Evolutionary conservation across 106 monocot genomes (phyloP).

Genomic region (Narthecium ossifragum): DNA sequence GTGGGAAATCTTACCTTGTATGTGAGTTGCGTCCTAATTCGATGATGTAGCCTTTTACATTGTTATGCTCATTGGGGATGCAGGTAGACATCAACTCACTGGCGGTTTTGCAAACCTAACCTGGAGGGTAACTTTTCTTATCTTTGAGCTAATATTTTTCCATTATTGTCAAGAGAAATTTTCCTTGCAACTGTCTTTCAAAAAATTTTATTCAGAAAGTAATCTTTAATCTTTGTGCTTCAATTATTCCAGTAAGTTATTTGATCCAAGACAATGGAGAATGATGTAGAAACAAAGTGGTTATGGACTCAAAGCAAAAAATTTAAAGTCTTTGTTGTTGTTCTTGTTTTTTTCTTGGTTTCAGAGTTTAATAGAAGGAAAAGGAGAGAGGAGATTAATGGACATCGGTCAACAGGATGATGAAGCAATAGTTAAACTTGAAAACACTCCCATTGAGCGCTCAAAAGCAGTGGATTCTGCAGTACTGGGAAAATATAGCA

Average conservation of each 20-base stretch:
- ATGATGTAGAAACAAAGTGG: too few relatives aligned
- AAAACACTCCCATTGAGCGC: conserved; percentile 64
- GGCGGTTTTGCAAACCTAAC: not conserved
- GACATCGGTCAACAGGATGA: conserved; percentile 29
- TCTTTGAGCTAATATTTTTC: not conserved
- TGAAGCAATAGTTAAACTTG: conserved; percentile 56
- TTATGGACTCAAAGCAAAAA: too few relatives aligned
- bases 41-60: too few relatives aligned
- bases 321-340: not conserved
- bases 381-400: conserved; percentile 1
- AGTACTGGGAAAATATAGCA: conserved; percentile 64
- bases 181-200: not conserved
- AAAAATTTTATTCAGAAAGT: not conserved
- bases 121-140: conserved; percentile 10
- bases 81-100: not conserved
- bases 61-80: not conserved
- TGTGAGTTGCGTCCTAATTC: too few relatives aligned
- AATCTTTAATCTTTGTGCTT: too few relatives aligned
- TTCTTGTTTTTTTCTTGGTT: not conserved
- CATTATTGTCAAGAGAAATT: not conserved
- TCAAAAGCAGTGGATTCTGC: conserved; percentile 75
- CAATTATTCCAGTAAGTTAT: too few relatives aligned
- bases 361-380: conserved; percentile 6
- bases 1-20: too few relatives aligned
- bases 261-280: too few relatives aligned